Base-by-base conservation (phyloP, 192 early-diverging fungal species). In the Backusella psychrophila region DNA sequence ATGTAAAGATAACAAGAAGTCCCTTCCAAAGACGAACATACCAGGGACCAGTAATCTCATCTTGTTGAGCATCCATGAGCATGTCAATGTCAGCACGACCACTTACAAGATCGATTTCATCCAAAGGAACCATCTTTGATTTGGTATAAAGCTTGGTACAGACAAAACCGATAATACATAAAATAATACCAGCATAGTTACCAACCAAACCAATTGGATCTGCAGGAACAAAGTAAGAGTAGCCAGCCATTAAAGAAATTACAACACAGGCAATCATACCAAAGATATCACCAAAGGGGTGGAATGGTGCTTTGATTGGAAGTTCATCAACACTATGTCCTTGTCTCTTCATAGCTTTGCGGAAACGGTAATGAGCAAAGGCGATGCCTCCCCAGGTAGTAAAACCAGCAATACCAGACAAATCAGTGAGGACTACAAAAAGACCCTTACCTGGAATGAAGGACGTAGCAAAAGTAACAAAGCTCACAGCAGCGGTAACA, bases 321-420 rank as follows among this genome's bases (percentile, higher is more conserved):
- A 97, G 85, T 19, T 89, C 86, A 6, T 78, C 76, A 6, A 93
- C 41, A 14, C 82, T 77, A 66, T 87, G 87, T 12, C 89, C 89
- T 78, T 97, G 96, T 34, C 81, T 85, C 29, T 89, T 76, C 67
- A 90, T 91, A 4, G 96, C 94, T 7, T 86, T 87, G 66, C 94
- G 90, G 90, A 96, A 96, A 15, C 96, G 91, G 69, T 88, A 88
- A 71, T 96, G 94, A 36, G 90, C 92, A 39, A 93, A 69, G 1
- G 88, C 87, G 72, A 97, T 97, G 31, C 91, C 91, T 42, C 93
- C 75, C 96, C 96, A 97, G 36, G 93, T 94, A 14, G 77, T 68
- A 23, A 81, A 78, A 31, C 76, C 76, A n/a, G 80, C 76, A 31
- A 81, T 70, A 75, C 80, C 80, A 44, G 73, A 74, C 5, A 81